Percentiles rank a stretch among this genome's conserved stretches.
phyloP scores from a whole-genome alignment of 441 rosid species.

The Gossypium lobatum region DNA sequence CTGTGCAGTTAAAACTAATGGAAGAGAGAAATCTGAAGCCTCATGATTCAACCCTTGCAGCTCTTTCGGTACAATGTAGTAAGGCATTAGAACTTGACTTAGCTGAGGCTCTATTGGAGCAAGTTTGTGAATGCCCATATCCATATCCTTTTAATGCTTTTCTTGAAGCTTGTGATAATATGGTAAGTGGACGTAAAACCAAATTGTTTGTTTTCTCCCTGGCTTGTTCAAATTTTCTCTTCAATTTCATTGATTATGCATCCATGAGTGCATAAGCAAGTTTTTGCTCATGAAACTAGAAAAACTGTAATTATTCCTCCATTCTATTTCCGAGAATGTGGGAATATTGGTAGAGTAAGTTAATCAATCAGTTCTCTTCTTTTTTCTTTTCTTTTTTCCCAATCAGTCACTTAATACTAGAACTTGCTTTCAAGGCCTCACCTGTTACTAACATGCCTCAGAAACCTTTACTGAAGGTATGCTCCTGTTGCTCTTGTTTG shows the following conservation, averaged over 20 bases:
- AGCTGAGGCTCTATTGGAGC: constrained; percentile 67
- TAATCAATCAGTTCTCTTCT: background rate
- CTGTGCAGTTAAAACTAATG: constrained; percentile 53
- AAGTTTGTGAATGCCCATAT: constrained; percentile 37
- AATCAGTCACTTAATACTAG: background rate
- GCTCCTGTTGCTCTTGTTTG: background rate
- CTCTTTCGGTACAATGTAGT: constrained; percentile 49
- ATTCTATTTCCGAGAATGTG: background rate
- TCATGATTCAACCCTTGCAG: constrained; percentile 44
- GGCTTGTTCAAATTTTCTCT: background rate
- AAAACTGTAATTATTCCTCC: background rate
- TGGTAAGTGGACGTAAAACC: constrained; percentile 42
- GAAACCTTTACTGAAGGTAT: background rate
- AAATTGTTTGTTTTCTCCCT: background rate
- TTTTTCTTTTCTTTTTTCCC: background rate
- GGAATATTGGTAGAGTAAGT: background rate
- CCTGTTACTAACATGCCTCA: background rate
- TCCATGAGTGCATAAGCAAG: background rate
- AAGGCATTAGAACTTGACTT: constrained; percentile 64
- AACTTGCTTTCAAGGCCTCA: background rate
- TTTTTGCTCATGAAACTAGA: background rate
- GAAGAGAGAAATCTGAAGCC: constrained; percentile 53
- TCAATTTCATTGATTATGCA: background rate
- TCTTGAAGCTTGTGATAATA: constrained; percentile 56
- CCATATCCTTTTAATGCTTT: constrained; percentile 57